These are phyloP conservation scores for Auriscalpium orientale DNA, from an alignment of 768 basidiomycete genomes.

Conservation along the genomic window DNA sequence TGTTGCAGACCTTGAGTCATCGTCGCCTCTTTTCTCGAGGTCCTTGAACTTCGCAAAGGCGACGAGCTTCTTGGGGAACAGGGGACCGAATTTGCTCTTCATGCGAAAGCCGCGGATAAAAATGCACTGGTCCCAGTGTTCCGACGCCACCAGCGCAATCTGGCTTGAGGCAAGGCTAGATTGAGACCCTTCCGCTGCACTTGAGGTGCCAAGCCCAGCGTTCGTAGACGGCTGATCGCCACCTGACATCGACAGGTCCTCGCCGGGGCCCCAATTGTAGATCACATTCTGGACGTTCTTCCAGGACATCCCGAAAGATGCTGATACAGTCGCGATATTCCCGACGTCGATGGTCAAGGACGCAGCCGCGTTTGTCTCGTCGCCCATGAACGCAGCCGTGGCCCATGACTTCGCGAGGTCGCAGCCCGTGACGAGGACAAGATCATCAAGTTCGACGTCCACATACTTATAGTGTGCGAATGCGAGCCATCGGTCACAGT, in stretches of 20 bases:
- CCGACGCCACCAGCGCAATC: background rate
- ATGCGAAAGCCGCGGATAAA: conserved; percentile 13
- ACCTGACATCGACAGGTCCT: background rate
- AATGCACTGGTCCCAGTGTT: background rate
- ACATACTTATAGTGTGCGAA: background rate
- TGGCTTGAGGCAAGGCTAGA: no score
- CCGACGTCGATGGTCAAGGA: background rate
- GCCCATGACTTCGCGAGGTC: conserved; percentile 13
- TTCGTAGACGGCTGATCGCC: background rate
- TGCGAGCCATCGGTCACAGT: conserved; percentile 12
- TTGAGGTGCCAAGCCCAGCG: no score
- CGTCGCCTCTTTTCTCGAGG: background rate
- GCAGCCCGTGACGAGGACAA: conserved; percentile 14
- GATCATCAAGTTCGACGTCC: conserved; percentile 7
- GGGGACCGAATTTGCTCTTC: conserved; percentile 2
- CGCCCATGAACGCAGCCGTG: conserved; percentile 9
- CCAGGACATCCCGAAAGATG: conserved; percentile 1
- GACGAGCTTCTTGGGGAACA: conserved; percentile 2
- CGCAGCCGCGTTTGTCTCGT: conserved; percentile 1
- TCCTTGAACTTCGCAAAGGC: conserved; percentile 2
- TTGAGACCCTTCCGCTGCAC: no score
- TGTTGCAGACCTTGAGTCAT: background rate
- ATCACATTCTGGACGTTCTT: conserved; percentile 1
- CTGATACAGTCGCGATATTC: background rate
- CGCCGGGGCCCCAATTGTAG: background rate